A percentile compares a stretch with the other conserved stretches of the same genome.
phyloP scores from a whole-genome alignment of 2,329 filamentous ascomycete species.

The Hymenoscyphus albidus region DNA sequence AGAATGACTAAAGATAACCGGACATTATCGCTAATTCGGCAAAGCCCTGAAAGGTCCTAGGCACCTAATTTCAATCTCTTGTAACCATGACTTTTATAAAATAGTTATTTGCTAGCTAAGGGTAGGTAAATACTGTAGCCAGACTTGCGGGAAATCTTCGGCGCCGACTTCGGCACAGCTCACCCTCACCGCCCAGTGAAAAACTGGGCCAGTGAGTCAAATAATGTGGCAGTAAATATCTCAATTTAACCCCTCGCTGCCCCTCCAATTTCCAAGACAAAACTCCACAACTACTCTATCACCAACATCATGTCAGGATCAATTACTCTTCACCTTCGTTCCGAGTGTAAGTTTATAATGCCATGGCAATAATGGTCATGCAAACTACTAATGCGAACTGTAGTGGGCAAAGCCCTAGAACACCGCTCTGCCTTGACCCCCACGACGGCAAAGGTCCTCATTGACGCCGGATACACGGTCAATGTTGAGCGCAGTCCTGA shows the following conservation, averaged over 20 bases:
- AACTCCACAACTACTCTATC: not conserved
- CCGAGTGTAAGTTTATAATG: conserved; percentile 36
- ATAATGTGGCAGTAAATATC: not conserved
- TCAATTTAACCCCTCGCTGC: not conserved
- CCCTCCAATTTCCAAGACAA: not conserved
- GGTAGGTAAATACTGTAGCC: no score
- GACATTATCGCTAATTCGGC: no score
- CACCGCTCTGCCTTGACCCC: conserved; percentile 39
- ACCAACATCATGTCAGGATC: conserved; percentile 31
- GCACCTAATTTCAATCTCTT: no score
- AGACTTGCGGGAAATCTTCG: not conserved
- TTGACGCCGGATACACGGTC: conserved; percentile 66
- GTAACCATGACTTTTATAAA: no score
- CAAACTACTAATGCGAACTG: conserved; percentile 28
- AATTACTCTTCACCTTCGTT: conserved; percentile 38
- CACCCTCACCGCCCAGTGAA: not conserved
- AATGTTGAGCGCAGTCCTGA: conserved; percentile 64
- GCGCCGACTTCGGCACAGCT: not conserved
- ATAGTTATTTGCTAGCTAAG: no score
- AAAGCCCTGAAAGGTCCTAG: no score
- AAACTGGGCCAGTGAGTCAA: not conserved
- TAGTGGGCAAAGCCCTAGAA: conserved; percentile 40
- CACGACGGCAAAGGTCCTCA: conserved; percentile 53
- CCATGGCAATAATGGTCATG: conserved; percentile 17
- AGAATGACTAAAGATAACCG: no score